These are phyloP conservation scores for Tulasnella sp. DNA, from an alignment of 768 basidiomycete species.

Conservation along the genomic window DNA sequence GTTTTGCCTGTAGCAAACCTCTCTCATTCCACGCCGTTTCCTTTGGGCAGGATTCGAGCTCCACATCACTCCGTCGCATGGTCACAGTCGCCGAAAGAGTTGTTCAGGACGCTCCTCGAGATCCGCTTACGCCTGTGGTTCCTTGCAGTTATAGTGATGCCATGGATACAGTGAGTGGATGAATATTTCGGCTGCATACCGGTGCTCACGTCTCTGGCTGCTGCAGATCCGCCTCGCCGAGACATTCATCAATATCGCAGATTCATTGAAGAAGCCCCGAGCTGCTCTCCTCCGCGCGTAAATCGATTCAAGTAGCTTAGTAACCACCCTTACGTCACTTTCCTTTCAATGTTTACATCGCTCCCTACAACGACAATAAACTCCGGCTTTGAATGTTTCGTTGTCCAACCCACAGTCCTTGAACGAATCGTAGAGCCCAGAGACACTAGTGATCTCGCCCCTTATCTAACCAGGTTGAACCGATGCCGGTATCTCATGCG, in stretches of 20 bases:
- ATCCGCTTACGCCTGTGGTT: conserved; percentile 34
- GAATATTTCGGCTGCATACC: conserved; percentile 19
- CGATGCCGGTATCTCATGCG: too few species aligned
- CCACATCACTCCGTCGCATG: conserved; percentile 40
- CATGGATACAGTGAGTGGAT: conserved; percentile 41
- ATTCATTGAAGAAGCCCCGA: conserved; percentile 49
- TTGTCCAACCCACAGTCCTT: too few species aligned
- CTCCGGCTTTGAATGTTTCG: background rate
- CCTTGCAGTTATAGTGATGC: conserved; percentile 45
- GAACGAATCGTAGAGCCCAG: background rate
- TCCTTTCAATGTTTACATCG: too few species aligned
- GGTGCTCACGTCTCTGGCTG: background rate
- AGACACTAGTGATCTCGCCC: too few species aligned
- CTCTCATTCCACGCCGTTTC: conserved; percentile 52
- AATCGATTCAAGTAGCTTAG: background rate
- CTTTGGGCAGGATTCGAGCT: conserved; percentile 37
- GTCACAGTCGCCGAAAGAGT: conserved; percentile 41
- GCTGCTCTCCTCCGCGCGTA: conserved; percentile 38
- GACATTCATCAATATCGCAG: conserved; percentile 51
- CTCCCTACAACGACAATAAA: background rate
- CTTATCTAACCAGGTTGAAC: too few species aligned
- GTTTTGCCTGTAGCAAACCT: conserved; percentile 36
- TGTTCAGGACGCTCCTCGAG: conserved; percentile 39
- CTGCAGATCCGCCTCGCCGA: conserved; percentile 46
- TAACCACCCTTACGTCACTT: background rate